Evolutionary conservation across 1,139 yeast genomes (phyloP).

Genomic region (Hansenula sp.): DNA sequence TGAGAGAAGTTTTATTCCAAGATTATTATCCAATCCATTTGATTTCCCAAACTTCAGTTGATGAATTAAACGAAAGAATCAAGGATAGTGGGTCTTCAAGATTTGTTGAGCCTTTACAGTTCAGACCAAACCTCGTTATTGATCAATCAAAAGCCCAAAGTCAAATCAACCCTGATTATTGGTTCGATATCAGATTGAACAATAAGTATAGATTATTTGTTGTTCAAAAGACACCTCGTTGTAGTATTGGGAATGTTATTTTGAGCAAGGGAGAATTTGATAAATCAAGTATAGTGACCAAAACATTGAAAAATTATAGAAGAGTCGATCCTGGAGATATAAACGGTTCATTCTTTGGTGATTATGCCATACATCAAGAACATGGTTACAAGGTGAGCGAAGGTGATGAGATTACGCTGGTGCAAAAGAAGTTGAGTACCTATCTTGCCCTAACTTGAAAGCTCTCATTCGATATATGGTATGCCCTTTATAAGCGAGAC

Average conservation of each 20-base stretch:
- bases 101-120: constrained; percentile 24
- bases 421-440: not conserved
- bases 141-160: constrained; percentile 20
- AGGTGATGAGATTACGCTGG: constrained; percentile 25
- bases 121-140: constrained; percentile 38
- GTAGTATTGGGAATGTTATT: constrained; percentile 37
- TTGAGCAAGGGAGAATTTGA: constrained; percentile 30
- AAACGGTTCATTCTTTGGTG: constrained; percentile 34
- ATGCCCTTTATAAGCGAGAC: too few relatives aligned
- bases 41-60: constrained; percentile 31
- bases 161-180: constrained; percentile 35
- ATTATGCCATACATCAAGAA: constrained; percentile 29
- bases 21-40: constrained; percentile 41
- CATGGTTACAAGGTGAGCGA: constrained; percentile 23
- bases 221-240: constrained; percentile 28
- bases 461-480: too few relatives aligned
- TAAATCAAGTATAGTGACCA: constrained; percentile 28
- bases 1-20: constrained; percentile 32
- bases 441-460: not conserved
- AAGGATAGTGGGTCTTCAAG: constrained; percentile 15
- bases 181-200: constrained; percentile 29
- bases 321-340: constrained; percentile 33
- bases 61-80: constrained; percentile 26
- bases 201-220: constrained; percentile 1
- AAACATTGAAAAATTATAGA: constrained; percentile 31